These are phyloP conservation scores for Pilasporangium apinafurcum DNA, from an alignment of 352 stramenopile genomes.

Conservation along the genomic window DNA sequence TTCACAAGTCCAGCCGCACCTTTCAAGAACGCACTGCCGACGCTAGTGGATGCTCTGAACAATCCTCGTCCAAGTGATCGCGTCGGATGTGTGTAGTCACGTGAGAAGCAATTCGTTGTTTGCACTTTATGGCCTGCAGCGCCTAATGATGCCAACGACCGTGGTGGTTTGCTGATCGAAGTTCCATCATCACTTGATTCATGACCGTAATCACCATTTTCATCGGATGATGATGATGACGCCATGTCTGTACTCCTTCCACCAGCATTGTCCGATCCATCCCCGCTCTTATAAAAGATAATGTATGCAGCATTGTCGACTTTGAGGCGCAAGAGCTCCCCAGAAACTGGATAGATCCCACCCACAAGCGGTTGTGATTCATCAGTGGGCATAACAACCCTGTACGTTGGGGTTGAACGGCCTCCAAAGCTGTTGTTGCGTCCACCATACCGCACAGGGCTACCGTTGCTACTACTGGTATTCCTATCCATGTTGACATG, in stretches of 20 bases:
- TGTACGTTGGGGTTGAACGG: slow-evolving; percentile 51
- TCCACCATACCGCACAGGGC: slow-evolving; percentile 25
- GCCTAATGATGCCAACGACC: slow-evolving; percentile 74
- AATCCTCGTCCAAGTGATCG: slow-evolving; percentile 72
- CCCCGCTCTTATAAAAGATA: slow-evolving; percentile 78
- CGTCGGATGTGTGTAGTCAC: slow-evolving; percentile 73
- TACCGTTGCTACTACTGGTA: slow-evolving; percentile 7
- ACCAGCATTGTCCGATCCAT: slow-evolving; percentile 26
- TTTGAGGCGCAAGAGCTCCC: slow-evolving; percentile 63
- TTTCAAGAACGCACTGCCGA: slow-evolving; percentile 80
- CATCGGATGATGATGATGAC: slow-evolving; percentile 43
- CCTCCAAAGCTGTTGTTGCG: slow-evolving; percentile 27
- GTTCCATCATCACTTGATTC: slow-evolving; percentile 32
- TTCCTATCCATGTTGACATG: slow-evolving; percentile 10
- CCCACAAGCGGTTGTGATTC: slow-evolving; percentile 60
- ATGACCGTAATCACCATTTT: slow-evolving; percentile 19
- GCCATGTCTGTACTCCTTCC: slow-evolving; percentile 28
- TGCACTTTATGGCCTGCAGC: slow-evolving; percentile 83
- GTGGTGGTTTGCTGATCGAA: slow-evolving; percentile 24
- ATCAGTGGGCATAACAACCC: slow-evolving; percentile 41
- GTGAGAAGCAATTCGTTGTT: slow-evolving; percentile 81
- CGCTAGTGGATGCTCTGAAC: slow-evolving; percentile 80
- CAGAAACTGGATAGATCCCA: slow-evolving; percentile 62
- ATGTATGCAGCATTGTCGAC: slow-evolving; percentile 82
- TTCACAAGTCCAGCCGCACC: slow-evolving; percentile 74